A percentile compares a stretch with the other conserved stretches of the same genome.
Evolutionary conservation across 202 grass and related monocot genomes (phyloP).

Genomic region (Zizania palustris): DNA sequence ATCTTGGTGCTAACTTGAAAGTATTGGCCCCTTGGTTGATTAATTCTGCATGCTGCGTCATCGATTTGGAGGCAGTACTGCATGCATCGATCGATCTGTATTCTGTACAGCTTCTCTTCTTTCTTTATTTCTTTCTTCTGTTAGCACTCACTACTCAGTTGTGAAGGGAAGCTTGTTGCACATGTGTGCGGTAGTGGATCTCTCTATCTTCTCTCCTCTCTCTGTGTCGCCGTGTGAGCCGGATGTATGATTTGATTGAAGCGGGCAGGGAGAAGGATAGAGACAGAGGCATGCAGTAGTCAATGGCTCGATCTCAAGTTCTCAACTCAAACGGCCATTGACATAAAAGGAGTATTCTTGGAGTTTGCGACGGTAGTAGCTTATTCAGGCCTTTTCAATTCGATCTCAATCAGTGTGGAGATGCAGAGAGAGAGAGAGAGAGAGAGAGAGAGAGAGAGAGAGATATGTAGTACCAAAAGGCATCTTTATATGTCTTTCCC

Average conservation of each 20-base stretch:
- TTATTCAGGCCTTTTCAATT: conserved; percentile 43
- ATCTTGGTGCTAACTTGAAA: too few species aligned
- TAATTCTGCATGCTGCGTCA: too few species aligned
- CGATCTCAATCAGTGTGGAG: background rate
- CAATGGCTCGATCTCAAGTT: background rate
- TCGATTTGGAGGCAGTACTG: background rate
- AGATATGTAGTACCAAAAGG: conserved; percentile 40
- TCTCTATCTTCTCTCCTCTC: too few species aligned
- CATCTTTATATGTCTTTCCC: conserved; percentile 44
- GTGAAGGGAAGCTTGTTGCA: too few species aligned
- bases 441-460: too few species aligned
- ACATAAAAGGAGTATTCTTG: conserved; percentile 42
- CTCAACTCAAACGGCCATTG: conserved; percentile 41
- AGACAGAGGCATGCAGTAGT: conserved; percentile 40
- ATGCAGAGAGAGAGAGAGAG: too few species aligned
- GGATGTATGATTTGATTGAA: conserved; percentile 56
- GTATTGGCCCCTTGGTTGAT: too few species aligned
- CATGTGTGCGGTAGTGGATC: conserved; percentile 20
- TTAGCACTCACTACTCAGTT: too few species aligned
- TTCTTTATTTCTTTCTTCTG: too few species aligned
- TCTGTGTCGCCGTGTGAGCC: background rate
- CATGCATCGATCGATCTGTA: background rate
- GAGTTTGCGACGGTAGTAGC: conserved; percentile 46
- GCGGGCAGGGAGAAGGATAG: conserved; percentile 4
- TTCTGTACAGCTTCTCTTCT: background rate